Percentiles rank a stretch among this genome's conserved stretches.
phyloP scores from a whole-genome alignment of 2,329 filamentous ascomycete genomes.

The Paracorniculantispora psalliotae region DNA sequence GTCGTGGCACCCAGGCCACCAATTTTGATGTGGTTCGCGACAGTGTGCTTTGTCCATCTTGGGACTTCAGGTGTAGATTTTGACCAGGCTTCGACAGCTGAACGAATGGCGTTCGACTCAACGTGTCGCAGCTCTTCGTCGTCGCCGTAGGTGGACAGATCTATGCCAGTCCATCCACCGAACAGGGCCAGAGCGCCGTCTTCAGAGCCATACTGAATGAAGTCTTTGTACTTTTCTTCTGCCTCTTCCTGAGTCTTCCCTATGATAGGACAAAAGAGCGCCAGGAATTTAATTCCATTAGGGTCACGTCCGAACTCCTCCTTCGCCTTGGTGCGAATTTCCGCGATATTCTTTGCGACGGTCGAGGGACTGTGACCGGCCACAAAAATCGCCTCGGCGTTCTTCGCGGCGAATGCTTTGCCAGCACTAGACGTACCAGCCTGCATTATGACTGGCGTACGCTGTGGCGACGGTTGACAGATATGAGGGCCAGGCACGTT shows the following conservation, averaged over 20 bases:
- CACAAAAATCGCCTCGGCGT: slow-evolving; percentile 62
- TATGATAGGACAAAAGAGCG: slow-evolving; percentile 53
- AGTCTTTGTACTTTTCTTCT: slow-evolving; percentile 42
- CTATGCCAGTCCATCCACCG: slow-evolving; percentile 63
- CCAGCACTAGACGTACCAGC: slow-evolving; percentile 58
- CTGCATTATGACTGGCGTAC: slow-evolving; percentile 60
- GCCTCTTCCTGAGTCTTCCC: slow-evolving; percentile 58
- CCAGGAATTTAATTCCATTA: slow-evolving; percentile 54
- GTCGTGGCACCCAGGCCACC: slow-evolving; percentile 27
- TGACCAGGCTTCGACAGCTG: slow-evolving; percentile 44
- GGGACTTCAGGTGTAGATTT: slow-evolving; percentile 28
- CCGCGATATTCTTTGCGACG: slow-evolving; percentile 50
- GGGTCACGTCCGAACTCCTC: slow-evolving; percentile 48
- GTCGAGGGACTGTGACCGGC: slow-evolving; percentile 52
- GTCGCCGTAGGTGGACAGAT: slow-evolving; percentile 55
- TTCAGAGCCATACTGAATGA: slow-evolving; percentile 50
- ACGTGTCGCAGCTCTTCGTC: slow-evolving; percentile 59
- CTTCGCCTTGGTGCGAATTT: slow-evolving; percentile 48
- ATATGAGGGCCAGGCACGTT: slow-evolving; percentile 55
- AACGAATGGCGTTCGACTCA: slow-evolving; percentile 57
- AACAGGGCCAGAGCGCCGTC: slow-evolving; percentile 62
- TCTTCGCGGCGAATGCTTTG: slow-evolving; percentile 55
- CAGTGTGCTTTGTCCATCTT: slow-evolving; percentile 31
- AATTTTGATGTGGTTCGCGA: slow-evolving; percentile 29
- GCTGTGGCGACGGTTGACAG: slow-evolving; percentile 56